Conservation (phyloP, 1,139 yeast species). For the Kazachstania sp. region DNA sequence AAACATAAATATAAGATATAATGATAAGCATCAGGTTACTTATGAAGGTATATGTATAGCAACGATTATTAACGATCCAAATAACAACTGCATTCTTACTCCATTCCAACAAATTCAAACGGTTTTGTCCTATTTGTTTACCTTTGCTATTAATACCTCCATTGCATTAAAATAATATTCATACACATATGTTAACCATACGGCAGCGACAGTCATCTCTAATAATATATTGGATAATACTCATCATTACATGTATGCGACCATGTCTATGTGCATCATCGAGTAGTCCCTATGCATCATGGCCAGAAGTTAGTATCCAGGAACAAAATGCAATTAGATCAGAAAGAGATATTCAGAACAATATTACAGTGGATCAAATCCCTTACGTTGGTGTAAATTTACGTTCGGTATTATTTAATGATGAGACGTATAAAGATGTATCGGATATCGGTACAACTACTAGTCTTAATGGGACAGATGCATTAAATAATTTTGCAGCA, state of each 20-base stretch:
- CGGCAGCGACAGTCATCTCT: neutral
- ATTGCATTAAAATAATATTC: neutral
- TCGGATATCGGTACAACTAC: slow-evolving; percentile 17
- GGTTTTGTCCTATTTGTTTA: too few species aligned
- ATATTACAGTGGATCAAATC: slow-evolving; percentile 50
- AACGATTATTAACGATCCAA: too few species aligned
- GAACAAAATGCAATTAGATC: slow-evolving; percentile 43
- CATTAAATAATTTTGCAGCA: slow-evolving; percentile 35
- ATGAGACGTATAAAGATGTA: slow-evolving; percentile 39
- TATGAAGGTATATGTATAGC: too few species aligned
- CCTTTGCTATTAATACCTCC: neutral
- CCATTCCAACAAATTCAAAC: too few species aligned
- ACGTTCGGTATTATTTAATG: slow-evolving; percentile 40
- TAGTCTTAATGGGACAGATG: slow-evolving; percentile 15
- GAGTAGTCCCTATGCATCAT: slow-evolving; percentile 3
- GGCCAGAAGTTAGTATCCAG: slow-evolving; percentile 21
- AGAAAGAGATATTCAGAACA: slow-evolving; percentile 59
- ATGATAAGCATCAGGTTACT: too few species aligned
- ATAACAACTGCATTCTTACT: too few species aligned
- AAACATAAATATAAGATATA: too few species aligned
- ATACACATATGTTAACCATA: neutral
- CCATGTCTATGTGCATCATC: neutral
- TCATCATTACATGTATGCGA: neutral
- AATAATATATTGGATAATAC: neutral
- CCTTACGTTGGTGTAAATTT: slow-evolving; percentile 53